Evolutionary conservation across 306 rosid species (phyloP).

Genomic region (Chamaecrista fasciculata): DNA sequence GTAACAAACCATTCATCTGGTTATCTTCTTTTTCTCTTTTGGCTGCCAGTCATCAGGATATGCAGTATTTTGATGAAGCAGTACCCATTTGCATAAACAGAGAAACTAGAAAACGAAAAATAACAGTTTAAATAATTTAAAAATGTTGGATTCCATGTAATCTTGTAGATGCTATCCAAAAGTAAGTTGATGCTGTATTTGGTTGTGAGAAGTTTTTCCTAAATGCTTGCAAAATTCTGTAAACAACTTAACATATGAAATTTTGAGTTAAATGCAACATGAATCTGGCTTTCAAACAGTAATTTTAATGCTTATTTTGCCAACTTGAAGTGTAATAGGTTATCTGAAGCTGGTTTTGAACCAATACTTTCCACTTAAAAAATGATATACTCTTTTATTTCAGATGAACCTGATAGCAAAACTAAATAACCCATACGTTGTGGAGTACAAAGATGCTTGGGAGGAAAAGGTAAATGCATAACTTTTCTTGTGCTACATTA

Average conservation of each 20-base stretch:
- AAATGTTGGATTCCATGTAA: neutral
- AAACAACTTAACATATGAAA: neutral
- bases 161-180: slow-evolving; percentile 11
- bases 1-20: neutral
- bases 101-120: neutral
- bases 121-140: neutral
- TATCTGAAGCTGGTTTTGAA: slow-evolving; percentile 15
- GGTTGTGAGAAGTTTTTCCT: neutral
- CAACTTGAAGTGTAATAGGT: neutral
- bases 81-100: neutral
- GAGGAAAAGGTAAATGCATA: slow-evolving; percentile 74
- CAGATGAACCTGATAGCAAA: slow-evolving; percentile 92
- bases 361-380: slow-evolving; percentile 5
- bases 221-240: slow-evolving; percentile 12
- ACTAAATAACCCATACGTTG: slow-evolving; percentile 80
- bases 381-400: slow-evolving; percentile 22
- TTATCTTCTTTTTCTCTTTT: too few relatives aligned
- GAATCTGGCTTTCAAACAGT: slow-evolving; percentile 17
- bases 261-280: neutral
- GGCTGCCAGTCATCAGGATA: neutral
- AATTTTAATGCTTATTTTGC: neutral
- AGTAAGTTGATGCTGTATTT: neutral
- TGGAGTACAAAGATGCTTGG: slow-evolving; percentile 97
- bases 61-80: neutral
- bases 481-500: neutral